phyloP scores from a whole-genome alignment of 2,329 filamentous ascomycete species.

The Periconia macrospinosa region DNA sequence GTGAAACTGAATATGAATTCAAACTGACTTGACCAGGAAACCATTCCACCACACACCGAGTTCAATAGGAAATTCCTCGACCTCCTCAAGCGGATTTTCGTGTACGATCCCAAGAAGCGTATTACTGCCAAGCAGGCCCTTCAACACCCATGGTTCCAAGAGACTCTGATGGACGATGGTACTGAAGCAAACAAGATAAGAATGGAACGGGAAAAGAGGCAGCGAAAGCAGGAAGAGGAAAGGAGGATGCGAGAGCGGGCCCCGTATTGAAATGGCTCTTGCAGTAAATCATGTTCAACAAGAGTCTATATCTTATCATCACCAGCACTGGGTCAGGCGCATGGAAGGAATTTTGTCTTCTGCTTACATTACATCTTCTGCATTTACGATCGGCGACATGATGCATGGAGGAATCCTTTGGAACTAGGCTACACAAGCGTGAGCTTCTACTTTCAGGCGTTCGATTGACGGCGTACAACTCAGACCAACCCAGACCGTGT shows the following conservation, averaged over 20 bases:
- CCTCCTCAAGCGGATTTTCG: constrained; percentile 64
- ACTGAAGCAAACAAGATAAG: constrained; percentile 65
- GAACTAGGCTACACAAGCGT: constrained; percentile 15
- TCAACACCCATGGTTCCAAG: constrained; percentile 68
- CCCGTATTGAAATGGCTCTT: not conserved
- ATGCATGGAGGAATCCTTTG: constrained; percentile 33
- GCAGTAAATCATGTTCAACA: not conserved
- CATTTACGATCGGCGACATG: constrained; percentile 42
- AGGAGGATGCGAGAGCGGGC: constrained; percentile 29
- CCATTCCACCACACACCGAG: constrained; percentile 60
- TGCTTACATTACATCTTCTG: constrained; percentile 37
- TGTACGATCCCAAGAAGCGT: constrained; percentile 66
- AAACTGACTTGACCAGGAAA: constrained; percentile 52
- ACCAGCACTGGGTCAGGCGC: not conserved
- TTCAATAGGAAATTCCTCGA: constrained; percentile 68
- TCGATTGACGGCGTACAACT: not conserved
- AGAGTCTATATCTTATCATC: not conserved
- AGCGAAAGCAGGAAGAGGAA: constrained; percentile 34
- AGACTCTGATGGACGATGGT: constrained; percentile 65
- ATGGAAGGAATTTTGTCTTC: constrained; percentile 8
- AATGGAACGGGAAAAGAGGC: constrained; percentile 45
- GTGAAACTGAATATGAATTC: too few species aligned
- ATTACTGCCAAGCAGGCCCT: constrained; percentile 67
- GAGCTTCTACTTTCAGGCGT: not conserved
- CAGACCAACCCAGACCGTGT: constrained; percentile 22